Conservation (phyloP, 345 rosid genomes). For the Murraya koenigii region DNA sequence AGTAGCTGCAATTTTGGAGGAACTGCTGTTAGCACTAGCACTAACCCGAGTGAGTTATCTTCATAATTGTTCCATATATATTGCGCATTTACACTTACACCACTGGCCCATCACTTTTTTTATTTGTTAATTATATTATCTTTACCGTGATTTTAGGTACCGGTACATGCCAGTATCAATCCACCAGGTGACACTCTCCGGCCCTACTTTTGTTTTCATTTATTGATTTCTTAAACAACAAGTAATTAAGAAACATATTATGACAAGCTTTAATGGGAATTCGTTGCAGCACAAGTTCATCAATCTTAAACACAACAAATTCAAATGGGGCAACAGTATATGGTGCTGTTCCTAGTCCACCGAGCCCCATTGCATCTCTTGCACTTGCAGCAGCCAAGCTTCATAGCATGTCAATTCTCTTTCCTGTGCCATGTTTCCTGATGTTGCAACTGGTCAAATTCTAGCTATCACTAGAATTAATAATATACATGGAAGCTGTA, state of each 20-base stretch:
- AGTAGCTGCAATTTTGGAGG: conserved; percentile 86
- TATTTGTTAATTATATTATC: not conserved
- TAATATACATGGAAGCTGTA: not conserved
- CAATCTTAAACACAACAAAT: conserved; percentile 62
- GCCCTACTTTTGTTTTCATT: not conserved
- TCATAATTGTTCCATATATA: no score
- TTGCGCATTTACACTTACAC: no score
- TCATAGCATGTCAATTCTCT: not conserved
- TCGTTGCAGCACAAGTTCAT: conserved; percentile 56
- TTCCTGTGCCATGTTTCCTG: not conserved
- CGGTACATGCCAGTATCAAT: conserved; percentile 53
- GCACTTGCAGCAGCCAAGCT: conserved; percentile 24
- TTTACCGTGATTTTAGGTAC: conserved; percentile 39
- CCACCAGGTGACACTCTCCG: conserved; percentile 47
- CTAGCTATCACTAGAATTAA: not conserved
- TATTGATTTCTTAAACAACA: not conserved
- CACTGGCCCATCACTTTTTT: no score
- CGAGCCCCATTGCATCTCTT: conserved; percentile 36
- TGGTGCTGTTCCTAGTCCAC: conserved; percentile 50
- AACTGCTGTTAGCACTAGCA: conserved; percentile 70
- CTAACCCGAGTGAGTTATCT: conserved; percentile 74
- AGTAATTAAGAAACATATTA: not conserved
- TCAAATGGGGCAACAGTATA: conserved; percentile 59
- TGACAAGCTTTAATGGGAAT: not conserved
- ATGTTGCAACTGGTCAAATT: conserved; percentile 5